Evolutionary conservation across 441 rosid genomes (phyloP).

Genomic region (Macaranga tanarius): DNA sequence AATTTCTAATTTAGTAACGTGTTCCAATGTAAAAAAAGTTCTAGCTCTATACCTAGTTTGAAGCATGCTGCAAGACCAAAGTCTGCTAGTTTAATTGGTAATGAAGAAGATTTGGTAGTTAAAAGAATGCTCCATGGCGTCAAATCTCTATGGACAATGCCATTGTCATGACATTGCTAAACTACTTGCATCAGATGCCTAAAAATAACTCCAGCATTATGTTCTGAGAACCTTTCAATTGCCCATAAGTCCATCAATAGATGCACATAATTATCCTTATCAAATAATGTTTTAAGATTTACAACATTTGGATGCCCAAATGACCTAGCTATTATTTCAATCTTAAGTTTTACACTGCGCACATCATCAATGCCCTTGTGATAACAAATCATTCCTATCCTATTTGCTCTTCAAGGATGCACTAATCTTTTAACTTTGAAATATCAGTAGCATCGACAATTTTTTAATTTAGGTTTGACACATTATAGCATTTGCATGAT

Average conservation of each 20-base stretch:
- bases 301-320: constrained; percentile 81
- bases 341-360: constrained; percentile 66
- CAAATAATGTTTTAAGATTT: constrained; percentile 73
- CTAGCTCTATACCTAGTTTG: constrained; percentile 49
- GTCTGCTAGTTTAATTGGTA: constrained; percentile 82
- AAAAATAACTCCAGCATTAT: constrained; percentile 56
- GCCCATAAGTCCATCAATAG: constrained; percentile 77
- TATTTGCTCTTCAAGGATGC: constrained; percentile 63
- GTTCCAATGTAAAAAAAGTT: not conserved
- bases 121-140: constrained; percentile 81
- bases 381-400: constrained; percentile 82
- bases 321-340: constrained; percentile 69
- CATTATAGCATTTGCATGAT: constrained; percentile 47
- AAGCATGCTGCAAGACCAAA: constrained; percentile 89
- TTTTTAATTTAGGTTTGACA: constrained; percentile 39
- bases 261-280: constrained; percentile 75
- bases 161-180: constrained; percentile 75
- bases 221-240: constrained; percentile 67
- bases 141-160: constrained; percentile 79
- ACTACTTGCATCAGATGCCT: constrained; percentile 47
- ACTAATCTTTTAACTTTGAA: constrained; percentile 57
- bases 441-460: constrained; percentile 51
- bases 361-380: constrained; percentile 60
- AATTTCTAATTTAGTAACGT: not conserved
- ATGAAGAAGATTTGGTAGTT: constrained; percentile 57